phyloP scores from a whole-genome alignment of 441 rosid genomes.

The Erodium chrysanthum region DNA sequence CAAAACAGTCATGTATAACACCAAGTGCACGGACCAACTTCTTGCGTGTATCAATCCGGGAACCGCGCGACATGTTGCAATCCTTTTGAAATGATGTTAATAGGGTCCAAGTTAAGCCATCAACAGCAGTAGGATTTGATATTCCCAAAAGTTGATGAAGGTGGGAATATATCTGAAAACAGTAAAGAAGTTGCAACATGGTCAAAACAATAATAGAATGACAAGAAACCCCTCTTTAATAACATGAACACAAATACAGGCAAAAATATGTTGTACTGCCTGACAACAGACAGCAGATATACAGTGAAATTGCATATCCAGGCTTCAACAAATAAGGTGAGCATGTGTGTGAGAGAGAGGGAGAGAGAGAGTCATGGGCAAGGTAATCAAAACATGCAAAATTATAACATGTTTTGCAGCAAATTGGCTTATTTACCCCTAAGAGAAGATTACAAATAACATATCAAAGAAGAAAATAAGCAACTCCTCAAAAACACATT shows the following conservation, averaged over 20 bases:
- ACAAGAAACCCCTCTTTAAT: not conserved
- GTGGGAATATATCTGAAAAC: constrained; percentile 27
- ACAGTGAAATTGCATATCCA: not conserved
- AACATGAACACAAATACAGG: not conserved
- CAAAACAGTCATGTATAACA: constrained; percentile 35
- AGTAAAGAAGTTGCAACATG: constrained; percentile 1
- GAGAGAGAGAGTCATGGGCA: too few relatives aligned
- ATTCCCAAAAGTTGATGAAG: constrained; percentile 34
- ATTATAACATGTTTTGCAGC: not conserved
- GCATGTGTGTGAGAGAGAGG: too few relatives aligned
- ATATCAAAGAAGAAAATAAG: not conserved
- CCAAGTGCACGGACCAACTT: constrained; percentile 27
- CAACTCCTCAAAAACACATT: not conserved
- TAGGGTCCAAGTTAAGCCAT: constrained; percentile 35
- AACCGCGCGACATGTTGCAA: constrained; percentile 20
- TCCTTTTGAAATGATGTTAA: constrained; percentile 25
- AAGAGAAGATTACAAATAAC: not conserved
- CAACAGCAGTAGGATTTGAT: constrained; percentile 28
- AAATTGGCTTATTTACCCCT: not conserved
- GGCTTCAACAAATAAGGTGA: not conserved
- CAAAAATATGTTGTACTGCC: not conserved
- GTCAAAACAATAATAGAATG: constrained; percentile 9
- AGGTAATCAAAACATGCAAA: too few relatives aligned
- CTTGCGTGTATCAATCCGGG: constrained; percentile 20
- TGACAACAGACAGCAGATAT: not conserved